Conservation (phyloP, 495 filamentous ascomycete genomes). For the Penicillium roqueforti region DNA sequence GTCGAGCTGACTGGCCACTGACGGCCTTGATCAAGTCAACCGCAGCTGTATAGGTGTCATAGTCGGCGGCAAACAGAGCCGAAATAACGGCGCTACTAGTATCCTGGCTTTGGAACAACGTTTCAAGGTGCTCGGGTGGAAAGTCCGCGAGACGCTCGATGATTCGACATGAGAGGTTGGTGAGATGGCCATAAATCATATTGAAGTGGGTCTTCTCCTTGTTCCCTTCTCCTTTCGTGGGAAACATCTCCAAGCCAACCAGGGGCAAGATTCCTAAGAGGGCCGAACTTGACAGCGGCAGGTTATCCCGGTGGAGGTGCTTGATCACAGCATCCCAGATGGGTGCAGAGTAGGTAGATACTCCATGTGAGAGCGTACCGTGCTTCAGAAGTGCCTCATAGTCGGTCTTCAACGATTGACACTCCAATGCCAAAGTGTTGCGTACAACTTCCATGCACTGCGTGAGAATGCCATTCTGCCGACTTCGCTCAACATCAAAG, state of each 20-base stretch:
- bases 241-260: conserved; percentile 68
- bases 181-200: conserved; percentile 61
- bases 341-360: conserved; percentile 57
- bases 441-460: conserved; percentile 61
- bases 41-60: conserved; percentile 66
- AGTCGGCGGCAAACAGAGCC: conserved; percentile 64
- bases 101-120: conserved; percentile 58
- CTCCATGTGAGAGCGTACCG: conserved; percentile 59
- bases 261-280: conserved; percentile 66
- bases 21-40: conserved; percentile 76
- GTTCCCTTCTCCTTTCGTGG: conserved; percentile 43
- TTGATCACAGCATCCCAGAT: conserved; percentile 76
- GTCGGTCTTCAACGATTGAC: conserved; percentile 66
- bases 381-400: conserved; percentile 59
- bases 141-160: conserved; percentile 76
- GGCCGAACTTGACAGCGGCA: conserved; percentile 63
- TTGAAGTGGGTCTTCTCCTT: conserved; percentile 68
- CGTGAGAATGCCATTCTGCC: conserved; percentile 33
- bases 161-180: conserved; percentile 63
- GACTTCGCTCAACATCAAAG: conserved; percentile 35
- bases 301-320: conserved; percentile 58
- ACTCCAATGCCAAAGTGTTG: conserved; percentile 69
- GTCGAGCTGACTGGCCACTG: conserved; percentile 63
- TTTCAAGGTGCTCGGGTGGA: conserved; percentile 54
- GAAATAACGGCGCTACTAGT: conserved; percentile 64